Conservation (phyloP, 2,329 filamentous ascomycete species). For the Penicillium sp. region DNA sequence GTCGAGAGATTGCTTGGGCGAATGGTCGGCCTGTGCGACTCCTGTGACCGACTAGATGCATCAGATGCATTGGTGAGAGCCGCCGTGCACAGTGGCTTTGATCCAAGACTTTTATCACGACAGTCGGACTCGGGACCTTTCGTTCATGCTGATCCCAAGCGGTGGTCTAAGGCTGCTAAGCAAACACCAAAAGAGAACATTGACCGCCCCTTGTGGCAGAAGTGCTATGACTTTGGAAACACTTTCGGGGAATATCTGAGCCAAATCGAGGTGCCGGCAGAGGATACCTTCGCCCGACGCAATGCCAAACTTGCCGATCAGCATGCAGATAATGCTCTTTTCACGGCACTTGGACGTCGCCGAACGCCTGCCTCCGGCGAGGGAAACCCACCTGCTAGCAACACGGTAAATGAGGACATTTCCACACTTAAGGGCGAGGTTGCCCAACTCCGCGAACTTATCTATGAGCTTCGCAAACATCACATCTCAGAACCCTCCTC, state of each 20-base stretch:
- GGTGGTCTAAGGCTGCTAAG: conserved; percentile 33
- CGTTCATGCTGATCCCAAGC: conserved; percentile 23
- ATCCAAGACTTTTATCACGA: conserved; percentile 26
- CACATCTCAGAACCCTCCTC: conserved; percentile 13
- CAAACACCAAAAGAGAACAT: conserved; percentile 15
- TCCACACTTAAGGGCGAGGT: conserved; percentile 31
- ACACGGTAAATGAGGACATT: conserved; percentile 27
- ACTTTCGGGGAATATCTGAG: conserved; percentile 31
- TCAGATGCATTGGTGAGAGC: conserved; percentile 36
- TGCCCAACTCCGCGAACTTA: conserved; percentile 31
- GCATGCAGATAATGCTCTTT: conserved; percentile 29
- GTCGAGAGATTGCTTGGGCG: conserved; percentile 39
- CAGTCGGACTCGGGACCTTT: conserved; percentile 31
- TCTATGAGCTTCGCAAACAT: conserved; percentile 29
- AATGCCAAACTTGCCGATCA: conserved; percentile 24
- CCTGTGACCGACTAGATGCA: conserved; percentile 32
- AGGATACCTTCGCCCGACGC: conserved; percentile 14
- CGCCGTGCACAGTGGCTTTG: conserved; percentile 39
- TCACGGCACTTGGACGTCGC: conserved; percentile 20
- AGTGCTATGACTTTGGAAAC: conserved; percentile 36
- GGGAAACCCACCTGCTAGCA: not conserved
- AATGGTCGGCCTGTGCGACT: conserved; percentile 43
- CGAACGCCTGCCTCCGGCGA: conserved; percentile 1
- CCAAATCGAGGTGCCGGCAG: conserved; percentile 18
- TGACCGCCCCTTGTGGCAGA: conserved; percentile 32